Evolutionary conservation across 2,329 filamentous ascomycete genomes (phyloP).

Genomic region (Coniosporium tulheliwenetii): DNA sequence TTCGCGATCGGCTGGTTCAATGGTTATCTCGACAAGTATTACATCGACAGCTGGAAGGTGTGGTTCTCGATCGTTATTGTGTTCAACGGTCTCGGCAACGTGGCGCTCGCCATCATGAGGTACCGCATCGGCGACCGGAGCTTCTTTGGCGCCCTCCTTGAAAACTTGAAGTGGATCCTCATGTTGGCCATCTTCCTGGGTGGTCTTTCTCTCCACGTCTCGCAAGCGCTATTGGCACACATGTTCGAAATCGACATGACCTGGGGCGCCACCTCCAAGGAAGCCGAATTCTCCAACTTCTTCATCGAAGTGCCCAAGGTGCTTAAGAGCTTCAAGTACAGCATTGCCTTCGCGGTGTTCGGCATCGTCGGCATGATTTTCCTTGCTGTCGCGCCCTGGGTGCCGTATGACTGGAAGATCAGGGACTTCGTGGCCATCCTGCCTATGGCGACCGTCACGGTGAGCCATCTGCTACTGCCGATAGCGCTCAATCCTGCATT

Average conservation of each 20-base stretch:
- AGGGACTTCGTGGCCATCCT: constrained; percentile 47
- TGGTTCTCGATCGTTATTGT: constrained; percentile 48
- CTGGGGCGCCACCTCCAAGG: constrained; percentile 75
- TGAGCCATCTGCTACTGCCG: constrained; percentile 54
- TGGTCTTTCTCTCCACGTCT: constrained; percentile 66
- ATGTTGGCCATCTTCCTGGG: constrained; percentile 69
- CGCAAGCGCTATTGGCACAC: constrained; percentile 62
- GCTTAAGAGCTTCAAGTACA: constrained; percentile 63
- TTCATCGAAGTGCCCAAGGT: constrained; percentile 73
- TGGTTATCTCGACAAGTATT: constrained; percentile 49
- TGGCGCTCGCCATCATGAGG: constrained; percentile 45
- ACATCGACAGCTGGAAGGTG: constrained; percentile 50
- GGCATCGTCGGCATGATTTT: constrained; percentile 48
- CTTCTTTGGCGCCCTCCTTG: constrained; percentile 32
- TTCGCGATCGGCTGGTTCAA: constrained; percentile 58
- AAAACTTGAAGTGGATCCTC: constrained; percentile 48
- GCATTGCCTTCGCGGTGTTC: constrained; percentile 44
- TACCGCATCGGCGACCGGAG: constrained; percentile 42
- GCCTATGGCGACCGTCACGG: constrained; percentile 57
- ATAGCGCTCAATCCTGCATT: constrained; percentile 63
- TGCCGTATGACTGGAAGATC: constrained; percentile 42
- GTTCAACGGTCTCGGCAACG: constrained; percentile 46
- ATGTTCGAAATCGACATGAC: constrained; percentile 78
- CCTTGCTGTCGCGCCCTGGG: constrained; percentile 45
- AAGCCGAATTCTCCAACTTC: constrained; percentile 67